A percentile compares a stretch with the other conserved stretches of the same genome.
These are phyloP conservation scores for Leptographium lundbergii DNA, from an alignment of 2,329 filamentous ascomycete genomes.

Conservation along the genomic window DNA sequence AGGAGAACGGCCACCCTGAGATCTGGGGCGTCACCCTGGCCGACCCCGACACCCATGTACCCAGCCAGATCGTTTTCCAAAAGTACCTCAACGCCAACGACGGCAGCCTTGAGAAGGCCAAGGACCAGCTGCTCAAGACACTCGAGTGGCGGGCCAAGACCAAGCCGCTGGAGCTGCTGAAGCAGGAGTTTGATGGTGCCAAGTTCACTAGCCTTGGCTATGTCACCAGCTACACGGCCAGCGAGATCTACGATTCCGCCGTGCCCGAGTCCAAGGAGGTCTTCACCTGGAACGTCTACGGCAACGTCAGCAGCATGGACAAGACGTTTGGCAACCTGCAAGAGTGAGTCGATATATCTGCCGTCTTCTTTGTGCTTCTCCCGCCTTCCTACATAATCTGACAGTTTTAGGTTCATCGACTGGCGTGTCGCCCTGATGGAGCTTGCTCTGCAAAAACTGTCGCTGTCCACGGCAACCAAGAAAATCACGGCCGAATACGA, in stretches of 20 bases:
- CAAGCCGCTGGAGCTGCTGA: conserved; percentile 55
- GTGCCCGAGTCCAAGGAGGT: conserved; percentile 40
- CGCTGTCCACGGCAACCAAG: conserved; percentile 53
- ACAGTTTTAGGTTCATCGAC: conserved; percentile 56
- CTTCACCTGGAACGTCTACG: conserved; percentile 90
- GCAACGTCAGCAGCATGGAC: conserved; percentile 68
- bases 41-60: conserved; percentile 42
- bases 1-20: conserved; percentile 45
- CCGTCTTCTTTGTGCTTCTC: background rate
- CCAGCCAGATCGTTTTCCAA: conserved; percentile 73
- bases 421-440: conserved; percentile 93
- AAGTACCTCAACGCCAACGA: conserved; percentile 91
- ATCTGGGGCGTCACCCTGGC: conserved; percentile 75
- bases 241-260: conserved; percentile 24
- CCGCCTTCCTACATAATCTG: background rate
- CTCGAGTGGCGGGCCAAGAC: conserved; percentile 72
- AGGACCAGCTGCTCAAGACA: conserved; percentile 65
- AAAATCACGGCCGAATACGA: conserved; percentile 65
- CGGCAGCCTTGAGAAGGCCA: conserved; percentile 59
- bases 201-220: conserved; percentile 75
- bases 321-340: conserved; percentile 70
- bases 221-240: conserved; percentile 55
- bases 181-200: conserved; percentile 48
- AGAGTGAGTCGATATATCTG: conserved; percentile 43
- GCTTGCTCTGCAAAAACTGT: conserved; percentile 61